These are phyloP conservation scores for Dendrocalamus latiflorus DNA, from an alignment of 202 grass and related monocot genomes.

Conservation along the genomic window DNA sequence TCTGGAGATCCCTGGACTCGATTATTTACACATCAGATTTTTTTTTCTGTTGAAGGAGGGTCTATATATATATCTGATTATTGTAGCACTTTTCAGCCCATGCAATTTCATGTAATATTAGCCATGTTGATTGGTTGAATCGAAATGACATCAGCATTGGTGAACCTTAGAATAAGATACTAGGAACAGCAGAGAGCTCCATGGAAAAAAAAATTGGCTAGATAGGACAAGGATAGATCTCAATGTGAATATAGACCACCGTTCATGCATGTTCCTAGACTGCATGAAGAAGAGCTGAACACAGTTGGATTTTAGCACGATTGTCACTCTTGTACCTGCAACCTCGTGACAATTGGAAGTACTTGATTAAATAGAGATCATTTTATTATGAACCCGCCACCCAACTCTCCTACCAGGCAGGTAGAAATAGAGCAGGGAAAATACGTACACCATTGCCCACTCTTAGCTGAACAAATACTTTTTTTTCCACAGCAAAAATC, in stretches of 20 bases:
- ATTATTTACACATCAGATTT: slow-evolving; percentile 11
- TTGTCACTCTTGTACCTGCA: background rate
- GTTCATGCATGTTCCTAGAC: slow-evolving; percentile 18
- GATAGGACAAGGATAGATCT: background rate
- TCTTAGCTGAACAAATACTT: background rate
- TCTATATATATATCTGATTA: background rate
- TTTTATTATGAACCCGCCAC: background rate
- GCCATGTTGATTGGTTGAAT: background rate
- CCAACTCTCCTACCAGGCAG: background rate
- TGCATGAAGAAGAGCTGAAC: background rate
- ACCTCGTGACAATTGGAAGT: background rate
- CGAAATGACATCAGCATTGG: slow-evolving; percentile 1
- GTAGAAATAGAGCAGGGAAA: background rate
- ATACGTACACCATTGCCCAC: background rate
- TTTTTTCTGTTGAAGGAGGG: background rate
- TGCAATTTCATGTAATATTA: background rate
- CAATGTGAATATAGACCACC: slow-evolving; percentile 14
- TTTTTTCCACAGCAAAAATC: background rate
- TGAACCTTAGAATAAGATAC: slow-evolving; percentile 10
- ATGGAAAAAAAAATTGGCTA: slow-evolving; percentile 18
- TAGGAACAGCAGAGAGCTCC: slow-evolving; percentile 6
- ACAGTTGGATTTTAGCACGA: slow-evolving; percentile 8
- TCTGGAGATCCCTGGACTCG: background rate
- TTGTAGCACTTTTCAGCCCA: background rate
- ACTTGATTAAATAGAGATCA: slow-evolving; percentile 4